Base-by-base conservation (phyloP, 345 rosid species). In the Melaleuca quinquenervia region DNA sequence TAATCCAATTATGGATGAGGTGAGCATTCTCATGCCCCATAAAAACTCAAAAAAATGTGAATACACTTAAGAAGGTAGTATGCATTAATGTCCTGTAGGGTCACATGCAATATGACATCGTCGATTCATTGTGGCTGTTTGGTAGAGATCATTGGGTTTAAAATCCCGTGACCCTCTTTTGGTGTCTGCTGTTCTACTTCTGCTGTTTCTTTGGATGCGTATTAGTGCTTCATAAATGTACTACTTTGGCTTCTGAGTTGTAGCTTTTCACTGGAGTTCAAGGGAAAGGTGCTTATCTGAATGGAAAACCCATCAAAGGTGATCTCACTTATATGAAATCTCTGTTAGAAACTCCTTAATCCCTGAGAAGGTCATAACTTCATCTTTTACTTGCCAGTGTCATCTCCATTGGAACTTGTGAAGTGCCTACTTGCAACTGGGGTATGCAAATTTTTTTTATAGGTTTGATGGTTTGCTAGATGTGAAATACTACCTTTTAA, bases 1-100 rank as follows among this genome's bases (percentile, higher is more conserved):
- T 88, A 97, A 96, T 89, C 99, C 99, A 62, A 96, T 97, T 52
- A 93, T 96, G 93, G 88, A 94, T 84, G 99, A 96, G 98, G 99
- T 96, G 58, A 91, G 91, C 87, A 29, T 21, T 50, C 88, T 20
- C 48, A 52, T 62, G n/a, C 16, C 32, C 58, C 84, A 76, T 51
- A 11, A 75, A 26, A 26, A 27, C 26, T 27, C 60, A 82, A 52
- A 29, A 82, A 32, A 82, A 52, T 32, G 84, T n/a, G 1, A 16
- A 82, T 82, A 50, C 36, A 82, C 10, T 82, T 49, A 82, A 50
- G 41, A n/a, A 2, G 36, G 26, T 50, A 29, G n/a, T 15, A 82
- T 0, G 58, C 41, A 16, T 29, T 27, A 27, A 21, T 29, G 22
- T 82, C 56, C 8, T 52, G 60, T 51, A 60, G 48, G 48, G 7